Evolutionary conservation across 345 rosid species (phyloP), one percentile per base, ranked within the genome.

Genomic region (Cardamine occulta): DNA sequence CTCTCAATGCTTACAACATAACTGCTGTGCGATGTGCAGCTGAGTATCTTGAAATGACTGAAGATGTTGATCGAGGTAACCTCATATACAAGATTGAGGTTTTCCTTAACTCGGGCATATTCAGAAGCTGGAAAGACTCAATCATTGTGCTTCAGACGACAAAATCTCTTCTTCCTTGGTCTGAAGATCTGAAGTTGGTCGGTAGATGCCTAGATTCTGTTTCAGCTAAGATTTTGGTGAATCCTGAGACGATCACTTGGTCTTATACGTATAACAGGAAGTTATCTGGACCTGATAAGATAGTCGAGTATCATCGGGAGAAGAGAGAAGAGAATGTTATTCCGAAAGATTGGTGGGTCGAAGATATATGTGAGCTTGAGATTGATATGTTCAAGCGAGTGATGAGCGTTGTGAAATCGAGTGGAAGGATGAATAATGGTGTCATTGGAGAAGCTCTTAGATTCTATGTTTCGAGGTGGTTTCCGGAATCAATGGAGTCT

Each of bases 311-410:
- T 45, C 80, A 66, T 26, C 73, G 62, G n/a, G 91, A 84, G 66
- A 86, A 81, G 79, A 64, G 59, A 49, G 85, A 86, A 18, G 82
- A 82, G 75, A 73, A 18, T 60, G 70, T 61, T 40, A 85, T 93
- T 76, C 97, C 98, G 0, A 84, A 81, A 70, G 98, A 94, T 79
- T 94, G 97, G 98, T 94, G 98, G 98, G 93, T 89, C 2, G 98
- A 94, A 88, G 98, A 91, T 83, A 69, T 88, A 18, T 88, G 90
- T 51, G 98, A 89, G 72, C 86, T 94, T 7, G 96, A 91, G 63
- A 83, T 91, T 68, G 89, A 85, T 83, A 82, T 88, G 67, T 94
- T 86, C 67, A 86, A 91, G 80, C 80, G 82, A 74, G 89, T 91
- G 18, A 84, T 94, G 72, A 35, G 74, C 52, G 73, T 84, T 72